Base-by-base conservation (phyloP, 345 rosid species). In the Adansonia digitata region DNA sequence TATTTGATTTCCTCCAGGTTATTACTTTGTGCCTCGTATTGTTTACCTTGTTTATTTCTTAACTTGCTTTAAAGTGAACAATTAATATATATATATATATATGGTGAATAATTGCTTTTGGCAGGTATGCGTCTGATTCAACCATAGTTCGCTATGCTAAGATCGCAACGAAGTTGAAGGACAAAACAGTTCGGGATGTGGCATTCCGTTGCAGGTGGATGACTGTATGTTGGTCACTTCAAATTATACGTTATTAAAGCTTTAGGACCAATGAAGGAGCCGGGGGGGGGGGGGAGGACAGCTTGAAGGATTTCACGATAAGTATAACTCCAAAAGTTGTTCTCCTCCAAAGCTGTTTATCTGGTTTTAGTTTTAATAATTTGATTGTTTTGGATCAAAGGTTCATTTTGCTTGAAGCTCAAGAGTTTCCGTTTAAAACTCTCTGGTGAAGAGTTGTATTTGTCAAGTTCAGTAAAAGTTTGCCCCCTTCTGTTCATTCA, bases 161-260 rank as follows among this genome's bases (percentile, higher is more conserved):
- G 87, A 90, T 92, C 77, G 93, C 97, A 0, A 84, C 79, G 88
- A 81, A 90, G 78, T 78, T 92, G 82, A 88, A 86, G 73, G 90
- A 84, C 81, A 92, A 92, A 81, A 89, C 92, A 4, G 91, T 90
- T 12, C 81, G 97, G 55, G 97, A 92, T 74, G 95, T 92, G 67
- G 96, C 97, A 0, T 73, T 92, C 45, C 90, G 92, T 43, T 88
- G 95, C 78, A 72, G 91, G 84, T 92, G 97, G 97, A 90, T 90
- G 91, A 84, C 73, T 82, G 96, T 92, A 74, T 74, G 94, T 77
- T 80, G 37, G 55, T 24, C 52, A 8, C 62, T 66, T 60, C 5
- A 13, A 63, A 37, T 63, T n/a, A 13, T 67, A 24, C 26, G 35
- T 45, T 45, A 26, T 61, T 40, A 12, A 73, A 61, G 45, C 64